These are phyloP conservation scores for Elsinoe batatas DNA, from an alignment of 2,329 filamentous ascomycete species.

Conservation along the genomic window DNA sequence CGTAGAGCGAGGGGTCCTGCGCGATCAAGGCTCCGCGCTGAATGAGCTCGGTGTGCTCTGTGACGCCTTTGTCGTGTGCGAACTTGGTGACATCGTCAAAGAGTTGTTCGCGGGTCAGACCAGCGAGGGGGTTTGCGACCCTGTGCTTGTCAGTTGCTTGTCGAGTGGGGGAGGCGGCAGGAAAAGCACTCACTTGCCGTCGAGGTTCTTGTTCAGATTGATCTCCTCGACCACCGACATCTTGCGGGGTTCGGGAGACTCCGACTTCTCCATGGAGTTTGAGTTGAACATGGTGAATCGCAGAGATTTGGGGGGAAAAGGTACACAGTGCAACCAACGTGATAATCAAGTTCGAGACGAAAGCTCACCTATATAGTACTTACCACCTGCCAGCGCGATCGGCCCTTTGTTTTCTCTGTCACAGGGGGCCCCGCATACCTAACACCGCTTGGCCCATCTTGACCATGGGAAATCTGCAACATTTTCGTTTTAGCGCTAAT, in stretches of 20 bases:
- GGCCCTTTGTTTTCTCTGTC: neutral
- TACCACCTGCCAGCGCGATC: neutral
- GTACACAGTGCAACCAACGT: neutral
- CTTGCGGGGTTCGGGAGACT: slow-evolving; percentile 2
- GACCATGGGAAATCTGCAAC: slow-evolving; percentile 2
- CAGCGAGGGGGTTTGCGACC: slow-evolving; percentile 48
- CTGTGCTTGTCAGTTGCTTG: slow-evolving; percentile 24
- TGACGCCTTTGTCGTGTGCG: slow-evolving; percentile 49
- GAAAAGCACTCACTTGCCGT: slow-evolving; percentile 3
- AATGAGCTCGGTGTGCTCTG: slow-evolving; percentile 49
- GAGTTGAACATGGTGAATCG: neutral
- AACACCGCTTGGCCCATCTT: neutral
- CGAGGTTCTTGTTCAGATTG: slow-evolving; percentile 8
- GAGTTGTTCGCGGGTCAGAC: slow-evolving; percentile 42
- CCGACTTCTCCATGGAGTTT: neutral
- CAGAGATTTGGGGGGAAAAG: neutral
- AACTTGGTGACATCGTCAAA: slow-evolving; percentile 51
- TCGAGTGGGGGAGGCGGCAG: slow-evolving; percentile 3
- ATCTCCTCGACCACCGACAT: slow-evolving; percentile 2
- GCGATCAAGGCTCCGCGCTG: slow-evolving; percentile 63
- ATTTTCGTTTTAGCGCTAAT: neutral
- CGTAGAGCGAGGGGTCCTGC: slow-evolving; percentile 54
- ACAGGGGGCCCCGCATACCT: neutral
- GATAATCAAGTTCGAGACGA: neutral
- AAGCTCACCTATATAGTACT: neutral